A percentile compares a stretch with the other conserved stretches of the same genome.
Evolutionary conservation across 202 grass and related monocot genomes (phyloP).

Genomic region (Dendrocalamus latiflorus): DNA sequence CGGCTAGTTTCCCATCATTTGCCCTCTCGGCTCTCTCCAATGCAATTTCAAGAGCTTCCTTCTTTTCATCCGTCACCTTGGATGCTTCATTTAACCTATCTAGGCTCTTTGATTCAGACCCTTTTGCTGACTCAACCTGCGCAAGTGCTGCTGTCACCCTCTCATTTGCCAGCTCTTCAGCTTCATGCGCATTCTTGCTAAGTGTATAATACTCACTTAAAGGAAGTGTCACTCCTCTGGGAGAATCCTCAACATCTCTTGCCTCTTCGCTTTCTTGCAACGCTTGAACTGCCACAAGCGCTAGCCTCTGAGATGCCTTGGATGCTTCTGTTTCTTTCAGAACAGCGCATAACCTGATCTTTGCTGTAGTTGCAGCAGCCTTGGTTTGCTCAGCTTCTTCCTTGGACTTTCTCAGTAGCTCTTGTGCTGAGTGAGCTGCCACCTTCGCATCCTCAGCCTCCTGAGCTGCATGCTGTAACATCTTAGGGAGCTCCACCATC

Average conservation of each 20-base stretch:
- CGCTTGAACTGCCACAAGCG: conserved; percentile 53
- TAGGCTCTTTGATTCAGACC: conserved; percentile 47
- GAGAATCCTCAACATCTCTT: conserved; percentile 35
- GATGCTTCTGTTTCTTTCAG: conserved; percentile 77
- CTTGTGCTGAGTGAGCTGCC: conserved; percentile 46
- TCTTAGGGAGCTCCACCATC: conserved; percentile 63
- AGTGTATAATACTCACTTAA: conserved; percentile 72
- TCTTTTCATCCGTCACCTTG: conserved; percentile 58
- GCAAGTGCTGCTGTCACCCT: conserved; percentile 53
- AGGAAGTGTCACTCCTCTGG: conserved; percentile 55
- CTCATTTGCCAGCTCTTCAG: conserved; percentile 71
- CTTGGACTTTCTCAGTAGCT: conserved; percentile 58
- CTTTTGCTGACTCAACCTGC: conserved; percentile 58
- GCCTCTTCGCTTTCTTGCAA: conserved; percentile 64
- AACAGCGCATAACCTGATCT: conserved; percentile 53
- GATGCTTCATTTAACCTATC: conserved; percentile 45
- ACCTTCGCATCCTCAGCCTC: conserved; percentile 72
- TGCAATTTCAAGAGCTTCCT: conserved; percentile 46
- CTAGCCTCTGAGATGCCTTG: conserved; percentile 61
- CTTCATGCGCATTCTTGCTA: conserved; percentile 74
- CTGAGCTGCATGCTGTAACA: conserved; percentile 71
- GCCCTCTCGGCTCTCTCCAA: conserved; percentile 55
- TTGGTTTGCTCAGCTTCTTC: conserved; percentile 66
- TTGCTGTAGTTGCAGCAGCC: conserved; percentile 43
- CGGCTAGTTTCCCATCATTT: conserved; percentile 70